A percentile compares a stretch with the other conserved stretches of the same genome.
These are phyloP conservation scores for Talaromyces sp. DNA, from an alignment of 2,329 filamentous ascomycete genomes.

Conservation along the genomic window DNA sequence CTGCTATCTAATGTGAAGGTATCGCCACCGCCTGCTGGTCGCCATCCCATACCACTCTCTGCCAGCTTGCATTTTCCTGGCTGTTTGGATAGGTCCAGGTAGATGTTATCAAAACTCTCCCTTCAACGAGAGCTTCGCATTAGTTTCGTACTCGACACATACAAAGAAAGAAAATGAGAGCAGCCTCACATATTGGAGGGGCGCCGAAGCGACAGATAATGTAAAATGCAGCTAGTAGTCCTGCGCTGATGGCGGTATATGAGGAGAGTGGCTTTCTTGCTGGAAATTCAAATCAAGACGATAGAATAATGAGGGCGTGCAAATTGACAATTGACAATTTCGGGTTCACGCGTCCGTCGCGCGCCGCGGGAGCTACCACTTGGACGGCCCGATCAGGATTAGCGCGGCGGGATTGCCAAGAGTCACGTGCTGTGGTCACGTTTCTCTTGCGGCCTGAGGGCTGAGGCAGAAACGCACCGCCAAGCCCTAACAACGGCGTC, in stretches of 20 bases:
- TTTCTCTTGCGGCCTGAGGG: neutral
- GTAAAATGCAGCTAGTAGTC: neutral
- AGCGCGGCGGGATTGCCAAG: neutral
- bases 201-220: constrained; percentile 11
- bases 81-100: constrained; percentile 90
- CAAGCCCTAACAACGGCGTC: neutral
- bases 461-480: neutral
- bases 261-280: neutral
- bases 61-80: constrained; percentile 91
- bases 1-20: constrained; percentile 87
- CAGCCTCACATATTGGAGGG: constrained; percentile 31
- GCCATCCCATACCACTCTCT: constrained; percentile 93
- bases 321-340: neutral
- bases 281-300: neutral
- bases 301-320: neutral
- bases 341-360: neutral
- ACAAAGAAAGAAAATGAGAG: neutral
- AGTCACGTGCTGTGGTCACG: neutral
- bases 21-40: constrained; percentile 77
- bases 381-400: neutral
- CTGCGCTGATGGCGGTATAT: neutral
- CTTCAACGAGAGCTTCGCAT: constrained; percentile 29
- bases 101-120: constrained; percentile 97
- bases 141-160: neutral
- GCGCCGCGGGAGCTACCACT: neutral